These are phyloP conservation scores for Casuarina glauca DNA, from an alignment of 306 rosid genomes.

Conservation along the genomic window DNA sequence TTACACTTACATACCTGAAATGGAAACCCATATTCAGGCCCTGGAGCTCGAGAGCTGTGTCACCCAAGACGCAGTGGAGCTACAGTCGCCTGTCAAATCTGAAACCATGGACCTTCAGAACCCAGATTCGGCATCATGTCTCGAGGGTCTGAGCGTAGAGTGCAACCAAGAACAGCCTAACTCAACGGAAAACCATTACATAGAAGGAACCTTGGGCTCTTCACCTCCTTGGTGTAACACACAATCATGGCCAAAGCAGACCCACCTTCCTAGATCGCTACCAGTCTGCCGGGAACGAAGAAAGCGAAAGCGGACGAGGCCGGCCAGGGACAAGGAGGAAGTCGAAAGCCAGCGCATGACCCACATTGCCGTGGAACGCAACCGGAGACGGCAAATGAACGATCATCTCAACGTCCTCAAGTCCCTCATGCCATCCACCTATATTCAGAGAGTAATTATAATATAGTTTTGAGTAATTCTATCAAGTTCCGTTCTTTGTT, in stretches of 20 bases:
- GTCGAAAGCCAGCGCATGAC: constrained; percentile 94
- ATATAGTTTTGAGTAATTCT: background rate
- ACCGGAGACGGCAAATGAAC: constrained; percentile 92
- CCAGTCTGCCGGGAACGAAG: constrained; percentile 45
- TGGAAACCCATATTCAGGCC: constrained; percentile 47
- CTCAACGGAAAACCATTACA: constrained; percentile 21
- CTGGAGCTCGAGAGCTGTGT: constrained; percentile 68
- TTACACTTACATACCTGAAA: constrained; percentile 23
- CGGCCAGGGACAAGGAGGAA: constrained; percentile 81
- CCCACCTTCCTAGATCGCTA: constrained; percentile 36
- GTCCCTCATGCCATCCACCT: constrained; percentile 84
- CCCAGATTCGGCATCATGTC: constrained; percentile 41
- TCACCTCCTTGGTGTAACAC: constrained; percentile 12
- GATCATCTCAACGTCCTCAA: constrained; percentile 88
- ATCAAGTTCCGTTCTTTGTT: background rate
- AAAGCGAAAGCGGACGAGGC: constrained; percentile 79
- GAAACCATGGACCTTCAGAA: constrained; percentile 51
- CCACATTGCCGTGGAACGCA: constrained; percentile 93
- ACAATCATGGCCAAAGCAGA: constrained; percentile 24
- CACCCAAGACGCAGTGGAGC: constrained; percentile 52
- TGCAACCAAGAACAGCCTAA: constrained; percentile 45
- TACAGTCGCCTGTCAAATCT: constrained; percentile 65
- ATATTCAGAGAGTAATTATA: constrained; percentile 68
- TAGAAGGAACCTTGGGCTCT: constrained; percentile 12
- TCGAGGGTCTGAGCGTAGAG: constrained; percentile 42